A percentile compares a stretch with the other conserved stretches of the same genome.
Conservation (phyloP, 2,329 filamentous ascomycete species). For the Penicillium sp. region DNA sequence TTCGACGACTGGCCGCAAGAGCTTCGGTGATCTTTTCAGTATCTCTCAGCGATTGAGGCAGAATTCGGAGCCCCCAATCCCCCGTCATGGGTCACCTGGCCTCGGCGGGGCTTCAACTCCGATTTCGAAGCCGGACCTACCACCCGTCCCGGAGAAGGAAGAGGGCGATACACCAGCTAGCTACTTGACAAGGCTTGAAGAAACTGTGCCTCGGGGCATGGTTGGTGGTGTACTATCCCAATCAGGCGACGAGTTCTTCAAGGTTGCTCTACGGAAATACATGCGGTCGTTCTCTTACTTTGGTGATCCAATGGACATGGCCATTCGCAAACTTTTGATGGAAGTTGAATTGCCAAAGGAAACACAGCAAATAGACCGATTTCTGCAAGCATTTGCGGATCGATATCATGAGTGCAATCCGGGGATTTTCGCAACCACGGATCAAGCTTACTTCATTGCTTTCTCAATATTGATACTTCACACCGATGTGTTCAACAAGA, state of each 20-base stretch:
- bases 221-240: slow-evolving; percentile 87
- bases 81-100: slow-evolving; percentile 64
- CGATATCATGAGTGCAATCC: slow-evolving; percentile 98
- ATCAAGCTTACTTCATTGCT: slow-evolving; percentile 97
- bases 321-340: slow-evolving; percentile 91
- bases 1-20: slow-evolving; percentile 83
- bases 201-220: slow-evolving; percentile 73
- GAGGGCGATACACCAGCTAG: slow-evolving; percentile 89
- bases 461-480: slow-evolving; percentile 96
- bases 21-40: slow-evolving; percentile 85
- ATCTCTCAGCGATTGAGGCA: slow-evolving; percentile 75
- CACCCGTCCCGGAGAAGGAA: slow-evolving; percentile 72
- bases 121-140: slow-evolving; percentile 65
- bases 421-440: slow-evolving; percentile 81
- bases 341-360: slow-evolving; percentile 95
- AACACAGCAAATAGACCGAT: slow-evolving; percentile 96
- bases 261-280: slow-evolving; percentile 84
- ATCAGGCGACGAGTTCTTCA: slow-evolving; percentile 79
- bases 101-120: slow-evolving; percentile 66
- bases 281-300: slow-evolving; percentile 96
- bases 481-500: slow-evolving; percentile 99
- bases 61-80: slow-evolving; percentile 70
- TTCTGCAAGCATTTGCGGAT: slow-evolving; percentile 90
- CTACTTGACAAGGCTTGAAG: slow-evolving; percentile 82
- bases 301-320: slow-evolving; percentile 97